These are phyloP conservation scores for Coleophoma eucalyptorum DNA, from an alignment of 2,329 filamentous ascomycete genomes.

Conservation along the genomic window DNA sequence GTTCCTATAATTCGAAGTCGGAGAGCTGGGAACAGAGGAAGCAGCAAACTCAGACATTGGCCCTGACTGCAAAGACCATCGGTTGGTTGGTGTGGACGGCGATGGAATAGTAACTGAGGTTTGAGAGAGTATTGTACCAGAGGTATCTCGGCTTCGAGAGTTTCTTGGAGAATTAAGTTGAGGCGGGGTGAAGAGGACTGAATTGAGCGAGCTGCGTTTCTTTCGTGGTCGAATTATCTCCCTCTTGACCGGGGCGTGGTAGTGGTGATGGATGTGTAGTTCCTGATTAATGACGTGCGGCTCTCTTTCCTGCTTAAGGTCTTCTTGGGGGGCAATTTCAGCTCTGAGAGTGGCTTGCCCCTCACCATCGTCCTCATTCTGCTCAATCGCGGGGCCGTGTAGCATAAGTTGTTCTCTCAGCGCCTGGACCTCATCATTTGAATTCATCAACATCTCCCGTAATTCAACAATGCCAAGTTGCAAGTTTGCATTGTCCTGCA, in stretches of 20 bases:
- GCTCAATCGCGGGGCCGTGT: constrained; percentile 65
- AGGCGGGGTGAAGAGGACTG: constrained; percentile 57
- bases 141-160: constrained; percentile 36
- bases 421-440: constrained; percentile 89
- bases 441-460: constrained; percentile 83
- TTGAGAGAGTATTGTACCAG: constrained; percentile 37
- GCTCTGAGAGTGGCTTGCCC: constrained; percentile 58
- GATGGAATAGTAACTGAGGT: constrained; percentile 47
- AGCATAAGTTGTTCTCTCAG: constrained; percentile 76
- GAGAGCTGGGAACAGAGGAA: constrained; percentile 79
- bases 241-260: constrained; percentile 66
- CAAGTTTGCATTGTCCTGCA: constrained; percentile 92
- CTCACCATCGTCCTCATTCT: constrained; percentile 23
- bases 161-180: constrained; percentile 26
- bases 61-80: constrained; percentile 63
- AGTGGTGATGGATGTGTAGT: constrained; percentile 92
- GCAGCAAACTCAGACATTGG: constrained; percentile 59
- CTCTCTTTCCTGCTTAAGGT: constrained; percentile 11
- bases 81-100: constrained; percentile 41
- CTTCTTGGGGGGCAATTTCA: constrained; percentile 58
- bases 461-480: constrained; percentile 91
- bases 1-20: constrained; percentile 66
- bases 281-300: constrained; percentile 56
- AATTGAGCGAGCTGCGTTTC: constrained; percentile 61
- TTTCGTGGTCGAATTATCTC: constrained; percentile 66